phyloP scores from a whole-genome alignment of 176 grass and related monocot genomes.

The Dendrocalamus sinicus region DNA sequence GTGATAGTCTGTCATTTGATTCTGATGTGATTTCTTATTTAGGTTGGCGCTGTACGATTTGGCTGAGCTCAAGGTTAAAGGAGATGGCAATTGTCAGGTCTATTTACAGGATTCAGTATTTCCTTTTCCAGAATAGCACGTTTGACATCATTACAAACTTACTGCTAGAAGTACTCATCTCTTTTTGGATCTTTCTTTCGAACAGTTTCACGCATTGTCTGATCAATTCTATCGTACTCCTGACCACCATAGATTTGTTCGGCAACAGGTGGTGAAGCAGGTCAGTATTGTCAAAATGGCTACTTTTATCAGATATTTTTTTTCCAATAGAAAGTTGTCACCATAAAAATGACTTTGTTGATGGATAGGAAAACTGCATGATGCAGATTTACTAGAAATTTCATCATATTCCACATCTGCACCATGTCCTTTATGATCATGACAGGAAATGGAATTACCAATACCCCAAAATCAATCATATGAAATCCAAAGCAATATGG shows the following conservation, averaged over 20 bases:
- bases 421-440: background rate
- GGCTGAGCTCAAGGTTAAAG: slow-evolving; percentile 82
- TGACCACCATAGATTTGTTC: slow-evolving; percentile 81
- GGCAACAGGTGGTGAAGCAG: slow-evolving; percentile 82
- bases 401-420: background rate
- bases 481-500: background rate
- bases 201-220: slow-evolving; percentile 82
- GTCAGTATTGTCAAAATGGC: slow-evolving; percentile 45
- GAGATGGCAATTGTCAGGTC: slow-evolving; percentile 98
- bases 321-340: background rate
- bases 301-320: background rate
- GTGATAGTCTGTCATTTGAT: background rate
- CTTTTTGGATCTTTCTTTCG: slow-evolving; percentile 11
- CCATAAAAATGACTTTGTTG: background rate
- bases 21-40: slow-evolving; percentile 17
- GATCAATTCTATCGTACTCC: slow-evolving; percentile 86
- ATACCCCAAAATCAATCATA: background rate
- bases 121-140: slow-evolving; percentile 1
- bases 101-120: background rate
- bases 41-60: slow-evolving; percentile 84
- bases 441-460: background rate
- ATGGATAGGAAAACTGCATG: background rate
- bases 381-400: background rate
- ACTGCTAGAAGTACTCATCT: background rate
- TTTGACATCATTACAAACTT: background rate